Percentiles rank a stretch among this genome's conserved stretches.
Conservation (phyloP, 352 stramenopile genomes). For the Globisporangium viniferum region DNA sequence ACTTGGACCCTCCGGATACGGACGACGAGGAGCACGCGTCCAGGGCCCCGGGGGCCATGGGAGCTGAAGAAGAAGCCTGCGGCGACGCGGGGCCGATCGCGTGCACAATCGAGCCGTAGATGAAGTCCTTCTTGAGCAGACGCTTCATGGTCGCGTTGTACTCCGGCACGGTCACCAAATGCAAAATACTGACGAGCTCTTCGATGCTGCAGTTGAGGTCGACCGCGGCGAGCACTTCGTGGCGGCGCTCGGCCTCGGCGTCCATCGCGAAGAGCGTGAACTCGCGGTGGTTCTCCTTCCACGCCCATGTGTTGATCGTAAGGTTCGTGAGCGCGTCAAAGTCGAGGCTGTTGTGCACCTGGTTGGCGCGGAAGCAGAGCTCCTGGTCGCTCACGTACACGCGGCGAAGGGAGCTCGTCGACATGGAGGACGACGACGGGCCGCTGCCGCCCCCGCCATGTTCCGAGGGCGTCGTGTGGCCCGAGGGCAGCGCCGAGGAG, state of each 20-base stretch:
- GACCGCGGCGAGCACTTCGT: constrained; percentile 11
- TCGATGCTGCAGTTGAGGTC: constrained; percentile 15
- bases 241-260: background rate
- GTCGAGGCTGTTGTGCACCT: background rate
- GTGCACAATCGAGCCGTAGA: constrained; percentile 51
- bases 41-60: background rate
- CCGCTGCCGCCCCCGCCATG: background rate
- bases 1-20: background rate
- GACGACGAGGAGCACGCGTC: background rate
- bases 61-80: background rate
- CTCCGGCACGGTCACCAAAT: background rate
- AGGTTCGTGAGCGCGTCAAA: constrained; percentile 10
- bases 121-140: constrained; percentile 18
- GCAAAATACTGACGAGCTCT: constrained; percentile 9
- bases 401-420: background rate
- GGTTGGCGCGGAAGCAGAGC: background rate
- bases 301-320: constrained; percentile 3
- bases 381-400: constrained; percentile 14
- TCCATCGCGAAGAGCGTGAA: constrained; percentile 11
- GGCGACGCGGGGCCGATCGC: constrained; percentile 1
- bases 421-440: background rate
- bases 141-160: constrained; percentile 15
- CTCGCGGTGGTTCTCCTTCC: background rate
- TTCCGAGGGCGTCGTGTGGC: background rate
- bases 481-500: background rate